These are phyloP conservation scores for Amanita rubescens DNA, from an alignment of 768 basidiomycete species.

Conservation along the genomic window DNA sequence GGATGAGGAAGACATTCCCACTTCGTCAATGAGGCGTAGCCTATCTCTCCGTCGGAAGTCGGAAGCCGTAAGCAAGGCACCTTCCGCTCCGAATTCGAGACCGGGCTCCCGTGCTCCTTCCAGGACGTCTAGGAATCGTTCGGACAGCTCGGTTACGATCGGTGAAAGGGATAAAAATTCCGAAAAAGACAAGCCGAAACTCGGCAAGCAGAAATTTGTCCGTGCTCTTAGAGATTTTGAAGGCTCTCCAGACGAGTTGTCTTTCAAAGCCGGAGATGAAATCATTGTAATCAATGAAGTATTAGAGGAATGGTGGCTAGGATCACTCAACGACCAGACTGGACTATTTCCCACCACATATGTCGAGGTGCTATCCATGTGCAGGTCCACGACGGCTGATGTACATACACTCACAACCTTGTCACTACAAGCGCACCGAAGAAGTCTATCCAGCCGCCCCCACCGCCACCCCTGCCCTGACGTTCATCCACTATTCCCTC, in stretches of 20 bases:
- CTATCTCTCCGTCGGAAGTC: constrained; percentile 20
- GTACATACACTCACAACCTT: too few species aligned
- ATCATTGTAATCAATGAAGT: constrained; percentile 76
- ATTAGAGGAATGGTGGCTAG: constrained; percentile 89
- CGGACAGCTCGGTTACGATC: constrained; percentile 45
- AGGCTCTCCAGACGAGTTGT: constrained; percentile 72
- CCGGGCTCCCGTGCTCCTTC: constrained; percentile 45
- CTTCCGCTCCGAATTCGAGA: constrained; percentile 28
- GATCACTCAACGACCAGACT: constrained; percentile 58
- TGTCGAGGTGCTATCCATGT: constrained; percentile 41
- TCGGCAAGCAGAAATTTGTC: constrained; percentile 52
- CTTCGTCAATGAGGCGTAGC: constrained; percentile 19
- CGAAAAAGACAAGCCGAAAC: constrained; percentile 32
- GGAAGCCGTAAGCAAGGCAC: constrained; percentile 30
- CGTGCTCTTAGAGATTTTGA: constrained; percentile 71
- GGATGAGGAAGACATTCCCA: constrained; percentile 23
- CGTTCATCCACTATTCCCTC: constrained; percentile 27
- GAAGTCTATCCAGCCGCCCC: constrained; percentile 33
- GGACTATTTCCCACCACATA: constrained; percentile 82
- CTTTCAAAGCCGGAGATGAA: constrained; percentile 66
- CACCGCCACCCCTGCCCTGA: constrained; percentile 63
- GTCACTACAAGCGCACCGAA: constrained; percentile 4
- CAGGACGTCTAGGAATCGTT: constrained; percentile 55
- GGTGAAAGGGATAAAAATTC: constrained; percentile 29
- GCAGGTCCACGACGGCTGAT: background rate